Percentiles rank a stretch among this genome's conserved stretches.
These are phyloP conservation scores for Vitis amurensis DNA, from an alignment of 164 flowering plant species.

Conservation along the genomic window DNA sequence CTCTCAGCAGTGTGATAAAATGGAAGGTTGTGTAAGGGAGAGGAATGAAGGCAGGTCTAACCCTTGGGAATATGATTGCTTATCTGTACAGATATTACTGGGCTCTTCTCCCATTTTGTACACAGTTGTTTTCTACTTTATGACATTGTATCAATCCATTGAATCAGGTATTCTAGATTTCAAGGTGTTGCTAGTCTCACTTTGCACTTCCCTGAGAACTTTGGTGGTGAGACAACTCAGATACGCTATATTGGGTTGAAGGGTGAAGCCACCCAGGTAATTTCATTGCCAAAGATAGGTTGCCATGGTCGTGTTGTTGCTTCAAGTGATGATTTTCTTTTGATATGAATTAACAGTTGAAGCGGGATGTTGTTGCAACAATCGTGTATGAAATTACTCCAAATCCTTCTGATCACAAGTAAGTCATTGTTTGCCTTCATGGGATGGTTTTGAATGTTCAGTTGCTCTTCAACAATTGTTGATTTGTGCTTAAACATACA, in stretches of 20 bases:
- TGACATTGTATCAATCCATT: conserved; percentile 6
- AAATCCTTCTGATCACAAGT: conserved; percentile 99
- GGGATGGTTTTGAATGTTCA: neutral
- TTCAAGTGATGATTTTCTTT: conserved; percentile 15
- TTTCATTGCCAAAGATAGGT: conserved; percentile 1
- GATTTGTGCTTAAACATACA: neutral
- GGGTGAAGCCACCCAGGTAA: conserved; percentile 98
- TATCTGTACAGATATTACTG: too few species aligned
- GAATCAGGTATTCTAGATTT: conserved; percentile 77
- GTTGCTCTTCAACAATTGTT: neutral
- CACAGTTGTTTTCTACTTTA: neutral
- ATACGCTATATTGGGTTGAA: conserved; percentile 89
- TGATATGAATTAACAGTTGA: conserved; percentile 54
- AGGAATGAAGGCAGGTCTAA: too few species aligned
- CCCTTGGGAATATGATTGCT: too few species aligned
- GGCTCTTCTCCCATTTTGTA: too few species aligned
- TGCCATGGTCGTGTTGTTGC: neutral
- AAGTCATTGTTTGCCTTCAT: conserved; percentile 27
- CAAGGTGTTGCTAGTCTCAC: conserved; percentile 92
- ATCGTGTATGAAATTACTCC: conserved; percentile 94
- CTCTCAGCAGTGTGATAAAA: too few species aligned
- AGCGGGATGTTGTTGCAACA: conserved; percentile 91
- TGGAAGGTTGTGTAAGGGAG: too few species aligned
- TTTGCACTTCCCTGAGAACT: conserved; percentile 91
- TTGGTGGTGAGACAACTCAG: conserved; percentile 81